Conservation (phyloP, 768 basidiomycete genomes). For the Mrakia gelida region DNA sequence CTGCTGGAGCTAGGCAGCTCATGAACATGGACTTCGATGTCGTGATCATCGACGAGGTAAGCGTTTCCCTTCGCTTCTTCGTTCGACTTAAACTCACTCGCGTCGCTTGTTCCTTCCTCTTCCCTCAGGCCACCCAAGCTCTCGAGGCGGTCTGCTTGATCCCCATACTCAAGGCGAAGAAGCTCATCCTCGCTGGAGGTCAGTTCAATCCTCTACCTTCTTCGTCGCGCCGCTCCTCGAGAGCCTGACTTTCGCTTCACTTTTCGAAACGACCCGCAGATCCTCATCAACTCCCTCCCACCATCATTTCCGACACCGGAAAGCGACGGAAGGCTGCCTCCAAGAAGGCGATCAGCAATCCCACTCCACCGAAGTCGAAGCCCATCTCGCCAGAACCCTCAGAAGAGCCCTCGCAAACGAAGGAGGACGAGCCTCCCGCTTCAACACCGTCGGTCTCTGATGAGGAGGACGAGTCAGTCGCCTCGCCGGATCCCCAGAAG, state of each 20-base stretch:
- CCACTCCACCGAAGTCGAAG: constrained; percentile 2
- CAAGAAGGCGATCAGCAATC: constrained; percentile 38
- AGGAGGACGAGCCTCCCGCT: not conserved
- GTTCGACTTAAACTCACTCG: not conserved
- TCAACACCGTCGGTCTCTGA: not conserved
- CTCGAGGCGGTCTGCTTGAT: constrained; percentile 79
- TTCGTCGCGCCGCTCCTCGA: constrained; percentile 46
- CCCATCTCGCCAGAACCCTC: not conserved
- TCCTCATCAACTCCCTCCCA: constrained; percentile 69
- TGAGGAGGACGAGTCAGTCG: not conserved
- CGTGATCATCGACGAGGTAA: constrained; percentile 81
- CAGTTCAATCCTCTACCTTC: constrained; percentile 43
- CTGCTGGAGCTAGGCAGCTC: constrained; percentile 78
- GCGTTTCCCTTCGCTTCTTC: not conserved
- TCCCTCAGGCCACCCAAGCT: constrained; percentile 74
- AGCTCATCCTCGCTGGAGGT: constrained; percentile 45
- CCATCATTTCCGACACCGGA: constrained; percentile 58
- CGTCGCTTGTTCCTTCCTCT: not conserved
- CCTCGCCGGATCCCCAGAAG: not conserved
- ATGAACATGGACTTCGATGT: constrained; percentile 78
- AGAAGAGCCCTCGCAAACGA: not conserved
- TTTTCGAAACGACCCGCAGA: not conserved
- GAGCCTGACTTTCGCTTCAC: not conserved
- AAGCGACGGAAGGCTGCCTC: constrained; percentile 35
- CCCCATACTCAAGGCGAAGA: constrained; percentile 86